Evolutionary conservation across 2,329 filamentous ascomycete genomes (phyloP).

Genomic region (Colletotrichum acutatum): DNA sequence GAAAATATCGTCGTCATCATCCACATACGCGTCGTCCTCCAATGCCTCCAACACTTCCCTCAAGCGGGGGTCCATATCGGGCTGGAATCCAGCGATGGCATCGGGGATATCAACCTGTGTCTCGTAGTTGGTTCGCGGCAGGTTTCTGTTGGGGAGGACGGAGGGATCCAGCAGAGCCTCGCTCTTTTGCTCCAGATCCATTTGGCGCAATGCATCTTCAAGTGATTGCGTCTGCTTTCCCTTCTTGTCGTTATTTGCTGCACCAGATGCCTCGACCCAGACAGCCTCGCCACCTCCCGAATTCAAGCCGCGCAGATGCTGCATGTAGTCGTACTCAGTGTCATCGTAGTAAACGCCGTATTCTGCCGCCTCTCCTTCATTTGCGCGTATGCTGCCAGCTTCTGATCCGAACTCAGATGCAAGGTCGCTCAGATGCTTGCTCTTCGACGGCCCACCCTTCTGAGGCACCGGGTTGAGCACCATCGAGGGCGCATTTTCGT

Average conservation of each 20-base stretch:
- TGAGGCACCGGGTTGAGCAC: constrained; percentile 79
- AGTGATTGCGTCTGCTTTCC: constrained; percentile 80
- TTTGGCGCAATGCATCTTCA: constrained; percentile 81
- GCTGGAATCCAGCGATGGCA: constrained; percentile 91
- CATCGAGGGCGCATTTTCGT: constrained; percentile 88
- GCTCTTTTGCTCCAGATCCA: constrained; percentile 65
- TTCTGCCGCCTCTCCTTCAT: constrained; percentile 96
- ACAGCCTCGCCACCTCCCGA: constrained; percentile 78
- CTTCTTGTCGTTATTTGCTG: constrained; percentile 70
- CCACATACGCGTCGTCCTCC: constrained; percentile 95
- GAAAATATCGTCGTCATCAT: constrained; percentile 88
- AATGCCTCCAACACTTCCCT: constrained; percentile 92
- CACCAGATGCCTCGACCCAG: constrained; percentile 80
- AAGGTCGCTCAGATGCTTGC: constrained; percentile 80
- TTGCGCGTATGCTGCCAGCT: constrained; percentile 75
- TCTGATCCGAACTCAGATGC: constrained; percentile 79
- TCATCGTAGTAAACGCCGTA: constrained; percentile 97
- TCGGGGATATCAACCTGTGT: constrained; percentile 94
- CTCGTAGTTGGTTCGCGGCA: constrained; percentile 83
- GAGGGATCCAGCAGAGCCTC: constrained; percentile 76
- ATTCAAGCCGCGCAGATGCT: constrained; percentile 93
- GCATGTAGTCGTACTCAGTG: constrained; percentile 98
- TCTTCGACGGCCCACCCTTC: constrained; percentile 51
- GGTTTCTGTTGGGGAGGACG: constrained; percentile 82
- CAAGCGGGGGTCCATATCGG: constrained; percentile 95